These are phyloP conservation scores for Talaromyces thailandensis DNA, from an alignment of 495 filamentous ascomycete species.

Conservation along the genomic window DNA sequence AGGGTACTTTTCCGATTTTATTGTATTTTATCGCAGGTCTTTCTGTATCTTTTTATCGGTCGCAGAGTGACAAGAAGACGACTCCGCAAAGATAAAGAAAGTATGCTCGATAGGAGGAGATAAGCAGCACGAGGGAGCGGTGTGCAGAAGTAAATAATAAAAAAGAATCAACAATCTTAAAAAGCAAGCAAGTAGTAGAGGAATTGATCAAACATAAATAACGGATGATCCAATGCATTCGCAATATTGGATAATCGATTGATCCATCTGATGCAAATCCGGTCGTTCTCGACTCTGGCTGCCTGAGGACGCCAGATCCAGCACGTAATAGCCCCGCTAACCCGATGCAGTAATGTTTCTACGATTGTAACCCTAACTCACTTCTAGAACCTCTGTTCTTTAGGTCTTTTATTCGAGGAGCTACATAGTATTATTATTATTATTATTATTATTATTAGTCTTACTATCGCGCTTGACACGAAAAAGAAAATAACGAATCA, in stretches of 20 bases:
- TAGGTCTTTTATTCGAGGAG: background rate
- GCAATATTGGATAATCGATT: background rate
- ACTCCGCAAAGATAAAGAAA: background rate
- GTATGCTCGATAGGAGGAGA: background rate
- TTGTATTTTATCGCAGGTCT: background rate
- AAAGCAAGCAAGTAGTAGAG: background rate
- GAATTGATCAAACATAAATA: background rate
- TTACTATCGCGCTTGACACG: background rate
- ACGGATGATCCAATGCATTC: background rate
- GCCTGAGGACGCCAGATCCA: background rate
- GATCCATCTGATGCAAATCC: background rate
- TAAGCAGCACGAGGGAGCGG: background rate
- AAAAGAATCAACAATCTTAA: background rate
- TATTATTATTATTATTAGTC: background rate
- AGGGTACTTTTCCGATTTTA: background rate
- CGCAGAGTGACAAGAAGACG: too few relatives aligned
- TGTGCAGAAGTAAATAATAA: background rate
- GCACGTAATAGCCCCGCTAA: background rate
- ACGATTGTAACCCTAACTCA: background rate
- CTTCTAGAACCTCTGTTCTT: background rate
- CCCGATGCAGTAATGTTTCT: background rate
- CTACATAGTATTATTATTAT: too few relatives aligned
- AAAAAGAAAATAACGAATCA: background rate
- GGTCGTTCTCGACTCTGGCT: background rate
- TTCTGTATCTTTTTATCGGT: background rate